Evolutionary conservation across 2,329 filamentous ascomycete genomes (phyloP).

Genomic region (Colletotrichum cereale): DNA sequence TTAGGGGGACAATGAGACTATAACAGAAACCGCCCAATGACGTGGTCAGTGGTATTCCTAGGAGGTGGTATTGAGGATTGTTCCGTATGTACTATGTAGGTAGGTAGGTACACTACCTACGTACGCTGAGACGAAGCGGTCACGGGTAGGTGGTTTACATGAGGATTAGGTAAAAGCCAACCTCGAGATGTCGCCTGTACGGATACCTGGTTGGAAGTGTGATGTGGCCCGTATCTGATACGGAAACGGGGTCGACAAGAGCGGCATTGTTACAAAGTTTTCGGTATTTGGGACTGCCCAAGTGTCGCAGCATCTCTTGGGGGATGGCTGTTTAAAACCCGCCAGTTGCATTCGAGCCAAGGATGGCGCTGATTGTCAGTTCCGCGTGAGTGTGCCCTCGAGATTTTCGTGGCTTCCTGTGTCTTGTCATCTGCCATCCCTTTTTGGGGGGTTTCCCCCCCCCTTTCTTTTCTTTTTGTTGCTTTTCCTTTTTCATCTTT

Average conservation of each 20-base stretch:
- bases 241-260: not conserved
- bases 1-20: not conserved
- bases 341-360: not conserved
- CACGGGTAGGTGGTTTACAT: not conserved
- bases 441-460: not conserved
- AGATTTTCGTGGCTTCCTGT: not conserved
- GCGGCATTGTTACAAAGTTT: not conserved
- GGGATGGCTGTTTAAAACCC: not conserved
- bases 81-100: too few species aligned
- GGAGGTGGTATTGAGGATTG: not conserved
- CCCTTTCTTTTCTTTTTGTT: too few species aligned
- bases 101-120: too few species aligned
- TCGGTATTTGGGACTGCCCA: not conserved
- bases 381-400: not conserved
- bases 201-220: not conserved
- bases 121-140: not conserved
- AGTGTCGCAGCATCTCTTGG: not conserved
- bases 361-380: not conserved
- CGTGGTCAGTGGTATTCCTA: not conserved
- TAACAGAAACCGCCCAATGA: not conserved
- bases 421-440: conserved; percentile 11
- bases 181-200: not conserved
- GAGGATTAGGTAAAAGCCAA: not conserved
- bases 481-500: too few species aligned
- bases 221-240: not conserved